Evolutionary conservation across 2,329 filamentous ascomycete species (phyloP).

Genomic region (Aspergillus sp.): DNA sequence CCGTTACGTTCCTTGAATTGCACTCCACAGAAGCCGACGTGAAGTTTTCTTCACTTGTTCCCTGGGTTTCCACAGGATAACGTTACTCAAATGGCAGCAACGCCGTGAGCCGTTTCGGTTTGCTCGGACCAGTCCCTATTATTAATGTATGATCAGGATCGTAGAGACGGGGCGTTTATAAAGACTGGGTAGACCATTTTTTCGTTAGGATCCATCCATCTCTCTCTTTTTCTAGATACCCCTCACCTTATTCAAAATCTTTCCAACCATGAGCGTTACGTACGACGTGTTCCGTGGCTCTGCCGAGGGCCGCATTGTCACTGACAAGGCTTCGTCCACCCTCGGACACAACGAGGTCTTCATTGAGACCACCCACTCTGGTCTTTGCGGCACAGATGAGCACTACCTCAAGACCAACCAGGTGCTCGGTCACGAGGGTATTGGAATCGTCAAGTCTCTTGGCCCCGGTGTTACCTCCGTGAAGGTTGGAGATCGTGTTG

Average conservation of each 20-base stretch:
- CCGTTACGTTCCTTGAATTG: neutral
- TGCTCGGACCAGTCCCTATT: neutral
- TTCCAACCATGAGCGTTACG: slow-evolving; percentile 1
- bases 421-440: slow-evolving; percentile 56
- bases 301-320: slow-evolving; percentile 17
- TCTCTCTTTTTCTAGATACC: neutral
- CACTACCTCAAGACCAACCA: slow-evolving; percentile 23
- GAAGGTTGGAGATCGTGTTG: slow-evolving; percentile 45
- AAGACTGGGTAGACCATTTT: neutral
- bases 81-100: neutral
- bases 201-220: neutral
- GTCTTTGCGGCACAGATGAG: slow-evolving; percentile 29
- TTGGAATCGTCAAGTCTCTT: slow-evolving; percentile 51
- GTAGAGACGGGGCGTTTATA: neutral
- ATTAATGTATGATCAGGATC: neutral
- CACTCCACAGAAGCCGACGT: neutral
- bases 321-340: slow-evolving; percentile 9
- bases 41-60: neutral
- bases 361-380: slow-evolving; percentile 25
- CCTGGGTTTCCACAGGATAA: neutral
- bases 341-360: slow-evolving; percentile 21
- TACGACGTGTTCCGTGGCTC: slow-evolving; percentile 24
- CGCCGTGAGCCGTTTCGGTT: neutral
- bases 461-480: slow-evolving; percentile 49
- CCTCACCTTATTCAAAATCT: neutral